Evolutionary conservation across 139 green algal genomes (phyloP), one percentile per base, ranked within the genome.

Genomic region (Asterochloris erici): DNA sequence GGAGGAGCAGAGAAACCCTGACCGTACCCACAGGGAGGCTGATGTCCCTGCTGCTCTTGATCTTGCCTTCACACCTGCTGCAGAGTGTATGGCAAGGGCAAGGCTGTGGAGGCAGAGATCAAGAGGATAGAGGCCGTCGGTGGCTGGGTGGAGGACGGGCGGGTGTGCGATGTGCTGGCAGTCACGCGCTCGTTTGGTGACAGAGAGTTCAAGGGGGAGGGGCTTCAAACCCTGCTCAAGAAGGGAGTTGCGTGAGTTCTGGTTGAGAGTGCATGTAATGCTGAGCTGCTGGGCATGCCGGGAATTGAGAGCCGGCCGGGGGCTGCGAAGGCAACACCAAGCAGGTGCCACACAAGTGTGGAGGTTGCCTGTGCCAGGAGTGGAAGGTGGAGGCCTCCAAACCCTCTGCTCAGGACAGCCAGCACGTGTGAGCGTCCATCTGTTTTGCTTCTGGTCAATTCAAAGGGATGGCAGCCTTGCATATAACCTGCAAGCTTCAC

Each of bases 101-200:
- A 81, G 0, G 73, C 38, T 19, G 88, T 90, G 70, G 28, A 79
- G 24, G 38, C 85, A 38, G 91, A 94, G 70, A 88, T 86, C 27
- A 38, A 81, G 12, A 74, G 91, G 17, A 83, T 94, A 0, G 74
- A 91, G 71, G 61, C 64, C 9, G 85, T 60, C 14, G 91, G 91
- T 0, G 91, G 91, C 26, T 94, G 90, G 90, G 81, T 94, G 62
- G 83, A 88, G 47, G 87, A 94, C 27, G 90, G 93, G 83, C 82
- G 93, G 21, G 93, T 96, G n/a, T 93, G 92, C 63, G 93, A 94
- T 63, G 81, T 95, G 70, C 87, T 96, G 26, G 93, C 93, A 0
- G 93, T 96, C 12, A 91, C 85, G 70, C 85, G 93, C 11, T 90
- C 93, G 0, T 97, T 96, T 89, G 93, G 93, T 0, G 93, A 96